phyloP scores from a whole-genome alignment of 208 protist genomes.

The Crithidia expoeki region DNA sequence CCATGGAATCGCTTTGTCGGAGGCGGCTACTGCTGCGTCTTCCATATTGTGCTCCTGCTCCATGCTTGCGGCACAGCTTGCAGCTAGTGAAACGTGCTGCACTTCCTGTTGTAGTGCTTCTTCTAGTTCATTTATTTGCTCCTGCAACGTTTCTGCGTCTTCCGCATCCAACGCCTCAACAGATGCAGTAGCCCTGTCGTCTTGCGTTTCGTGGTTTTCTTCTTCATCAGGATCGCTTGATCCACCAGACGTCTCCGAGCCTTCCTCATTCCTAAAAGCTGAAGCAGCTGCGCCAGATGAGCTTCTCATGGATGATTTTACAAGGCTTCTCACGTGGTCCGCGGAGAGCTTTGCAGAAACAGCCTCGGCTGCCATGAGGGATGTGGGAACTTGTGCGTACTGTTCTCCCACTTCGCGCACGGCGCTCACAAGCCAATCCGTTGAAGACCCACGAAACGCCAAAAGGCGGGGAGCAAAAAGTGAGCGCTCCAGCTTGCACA shows the following conservation, averaged over 20 bases:
- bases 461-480: slow-evolving; percentile 31
- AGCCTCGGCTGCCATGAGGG: background rate
- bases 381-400: background rate
- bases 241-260: background rate
- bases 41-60: background rate
- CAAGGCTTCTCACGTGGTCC: too few species aligned
- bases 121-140: slow-evolving; percentile 24
- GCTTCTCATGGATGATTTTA: too few species aligned
- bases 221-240: background rate
- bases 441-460: slow-evolving; percentile 32
- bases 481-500: slow-evolving; percentile 13
- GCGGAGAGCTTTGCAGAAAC: background rate
- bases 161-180: background rate
- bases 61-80: background rate
- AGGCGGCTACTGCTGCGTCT: background rate
- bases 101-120: slow-evolving; percentile 4
- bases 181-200: background rate
- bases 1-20: background rate
- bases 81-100: background rate
- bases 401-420: slow-evolving; percentile 37
- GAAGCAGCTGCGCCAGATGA: too few species aligned
- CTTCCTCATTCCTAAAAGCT: too few species aligned
- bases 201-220: background rate
- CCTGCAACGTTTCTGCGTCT: background rate
- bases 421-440: slow-evolving; percentile 43